Evolutionary conservation across 2,329 filamentous ascomycete species (phyloP).

Genomic region (Alternaria burnsii): DNA sequence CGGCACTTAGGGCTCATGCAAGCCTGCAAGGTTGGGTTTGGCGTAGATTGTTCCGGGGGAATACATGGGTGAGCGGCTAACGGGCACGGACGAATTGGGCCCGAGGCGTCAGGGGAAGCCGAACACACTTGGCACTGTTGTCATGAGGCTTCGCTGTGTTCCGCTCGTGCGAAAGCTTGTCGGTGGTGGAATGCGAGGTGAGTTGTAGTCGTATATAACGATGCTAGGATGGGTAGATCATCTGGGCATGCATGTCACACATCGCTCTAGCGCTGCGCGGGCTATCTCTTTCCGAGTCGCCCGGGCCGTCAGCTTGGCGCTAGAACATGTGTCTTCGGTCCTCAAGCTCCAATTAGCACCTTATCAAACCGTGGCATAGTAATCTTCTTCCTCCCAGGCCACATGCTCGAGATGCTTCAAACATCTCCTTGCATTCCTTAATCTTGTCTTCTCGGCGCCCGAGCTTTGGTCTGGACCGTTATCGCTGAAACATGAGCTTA

Average conservation of each 20-base stretch:
- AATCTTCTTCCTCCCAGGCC: not conserved
- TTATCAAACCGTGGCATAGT: not conserved
- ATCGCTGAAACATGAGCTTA: not conserved
- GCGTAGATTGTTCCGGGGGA: conserved; percentile 5
- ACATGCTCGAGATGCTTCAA: not conserved
- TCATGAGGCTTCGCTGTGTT: not conserved
- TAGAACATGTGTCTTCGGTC: not conserved
- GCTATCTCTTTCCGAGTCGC: not conserved
- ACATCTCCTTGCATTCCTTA: not conserved
- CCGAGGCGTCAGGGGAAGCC: not conserved
- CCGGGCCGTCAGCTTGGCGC: not conserved
- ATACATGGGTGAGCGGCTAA: not conserved
- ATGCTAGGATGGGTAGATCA: conserved; percentile 1
- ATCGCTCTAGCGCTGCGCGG: not conserved
- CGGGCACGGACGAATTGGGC: not conserved
- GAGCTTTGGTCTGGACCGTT: not conserved
- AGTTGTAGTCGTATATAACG: not conserved
- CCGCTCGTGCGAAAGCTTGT: not conserved
- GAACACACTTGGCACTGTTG: not conserved
- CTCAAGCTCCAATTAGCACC: not conserved
- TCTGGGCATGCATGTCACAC: conserved; percentile 3
- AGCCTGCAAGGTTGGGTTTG: not conserved
- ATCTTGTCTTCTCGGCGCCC: not conserved
- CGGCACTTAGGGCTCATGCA: not conserved
- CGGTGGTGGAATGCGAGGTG: not conserved